These are phyloP conservation scores for Podila verticillata DNA, from an alignment of 192 early-diverging fungal genomes.

Conservation along the genomic window DNA sequence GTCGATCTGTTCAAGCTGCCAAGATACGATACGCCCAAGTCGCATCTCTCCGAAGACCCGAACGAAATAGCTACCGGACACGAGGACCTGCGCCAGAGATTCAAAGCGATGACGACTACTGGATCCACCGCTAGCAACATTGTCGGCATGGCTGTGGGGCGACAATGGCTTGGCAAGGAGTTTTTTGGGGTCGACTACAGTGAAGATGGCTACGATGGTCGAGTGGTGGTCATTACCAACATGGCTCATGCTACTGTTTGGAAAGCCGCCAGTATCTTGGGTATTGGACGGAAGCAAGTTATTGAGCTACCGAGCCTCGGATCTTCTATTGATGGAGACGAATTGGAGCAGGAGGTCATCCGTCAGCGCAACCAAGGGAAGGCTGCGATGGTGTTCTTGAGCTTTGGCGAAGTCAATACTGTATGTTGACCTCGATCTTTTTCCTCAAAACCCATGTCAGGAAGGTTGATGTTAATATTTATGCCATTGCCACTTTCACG, in stretches of 20 bases:
- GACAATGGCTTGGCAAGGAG: constrained; percentile 52
- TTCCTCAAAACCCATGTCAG: no score
- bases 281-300: constrained; percentile 60
- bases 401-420: constrained; percentile 67
- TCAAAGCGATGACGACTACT: constrained; percentile 56
- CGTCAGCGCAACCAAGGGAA: constrained; percentile 11
- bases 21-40: constrained; percentile 43
- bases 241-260: constrained; percentile 57
- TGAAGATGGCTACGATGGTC: constrained; percentile 59
- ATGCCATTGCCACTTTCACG: no score
- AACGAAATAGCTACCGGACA: neutral
- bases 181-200: constrained; percentile 47
- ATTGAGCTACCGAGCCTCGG: constrained; percentile 47
- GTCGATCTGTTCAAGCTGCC: constrained; percentile 60
- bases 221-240: constrained; percentile 41
- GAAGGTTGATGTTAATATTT: neutral
- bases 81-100: neutral
- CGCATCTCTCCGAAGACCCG: neutral
- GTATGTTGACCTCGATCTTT: constrained; percentile 8
- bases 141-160: constrained; percentile 56
- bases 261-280: constrained; percentile 61
- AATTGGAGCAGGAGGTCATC: constrained; percentile 27
- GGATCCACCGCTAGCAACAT: constrained; percentile 67
- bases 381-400: constrained; percentile 57
- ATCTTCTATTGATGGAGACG: constrained; percentile 4